Conservation (phyloP, 768 basidiomycete genomes). For the Amanita rimosa region DNA sequence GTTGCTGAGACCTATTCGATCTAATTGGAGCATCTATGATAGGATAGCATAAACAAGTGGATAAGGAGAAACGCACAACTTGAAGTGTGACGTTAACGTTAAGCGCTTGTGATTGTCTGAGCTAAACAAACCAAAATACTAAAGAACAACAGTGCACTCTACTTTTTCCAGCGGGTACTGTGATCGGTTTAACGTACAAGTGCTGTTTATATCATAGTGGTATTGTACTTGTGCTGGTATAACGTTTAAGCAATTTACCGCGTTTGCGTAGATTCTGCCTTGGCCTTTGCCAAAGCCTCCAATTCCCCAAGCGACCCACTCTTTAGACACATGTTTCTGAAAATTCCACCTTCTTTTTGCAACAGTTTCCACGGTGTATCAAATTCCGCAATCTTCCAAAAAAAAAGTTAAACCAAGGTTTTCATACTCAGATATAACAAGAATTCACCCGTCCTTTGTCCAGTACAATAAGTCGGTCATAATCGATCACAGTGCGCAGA, state of each 20-base stretch:
- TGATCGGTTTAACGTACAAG: no score
- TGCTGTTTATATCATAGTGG: no score
- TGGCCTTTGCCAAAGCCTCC: conserved; percentile 44
- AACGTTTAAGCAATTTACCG: no score
- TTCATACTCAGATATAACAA: background rate
- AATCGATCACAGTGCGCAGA: conserved; percentile 69
- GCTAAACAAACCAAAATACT: no score
- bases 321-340: conserved; percentile 59
- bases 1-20: background rate
- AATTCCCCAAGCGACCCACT: conserved; percentile 55
- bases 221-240: no score
- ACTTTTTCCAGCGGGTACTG: no score
- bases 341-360: conserved; percentile 49
- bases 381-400: conserved; percentile 46
- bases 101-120: no score
- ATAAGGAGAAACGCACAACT: no score
- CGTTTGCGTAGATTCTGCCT: conserved; percentile 16
- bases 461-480: conserved; percentile 71
- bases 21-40: no score
- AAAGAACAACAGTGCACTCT: no score
- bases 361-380: conserved; percentile 67
- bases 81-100: no score
- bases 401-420: background rate
- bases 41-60: no score
- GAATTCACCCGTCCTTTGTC: conserved; percentile 46